phyloP scores from a whole-genome alignment of 352 stramenopile genomes.

The Globisporangium takayamanum region DNA sequence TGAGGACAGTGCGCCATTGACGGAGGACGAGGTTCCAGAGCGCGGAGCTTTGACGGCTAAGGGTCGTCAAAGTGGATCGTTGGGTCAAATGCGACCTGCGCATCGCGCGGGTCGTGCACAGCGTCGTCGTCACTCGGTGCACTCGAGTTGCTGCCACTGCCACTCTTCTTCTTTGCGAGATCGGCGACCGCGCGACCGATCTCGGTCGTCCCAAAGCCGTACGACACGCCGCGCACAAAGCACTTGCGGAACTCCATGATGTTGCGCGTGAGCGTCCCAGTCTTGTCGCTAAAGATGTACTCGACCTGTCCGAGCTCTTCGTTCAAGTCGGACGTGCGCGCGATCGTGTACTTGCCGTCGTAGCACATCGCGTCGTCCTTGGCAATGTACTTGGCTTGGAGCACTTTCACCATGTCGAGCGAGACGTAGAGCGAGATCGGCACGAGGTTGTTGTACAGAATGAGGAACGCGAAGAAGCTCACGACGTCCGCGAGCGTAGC shows the following conservation, averaged over 20 bases:
- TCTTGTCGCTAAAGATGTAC: conserved; percentile 99
- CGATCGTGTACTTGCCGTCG: conserved; percentile 75
- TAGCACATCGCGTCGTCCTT: conserved; percentile 77
- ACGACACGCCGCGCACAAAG: conserved; percentile 75
- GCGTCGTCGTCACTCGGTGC: conserved; percentile 7
- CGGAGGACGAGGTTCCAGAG: too few species aligned
- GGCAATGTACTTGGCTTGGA: conserved; percentile 68
- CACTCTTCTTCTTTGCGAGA: conserved; percentile 23
- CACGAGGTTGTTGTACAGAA: conserved; percentile 96
- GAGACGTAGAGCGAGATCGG: conserved; percentile 97
- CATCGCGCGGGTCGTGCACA: conserved; percentile 34
- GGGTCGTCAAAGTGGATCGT: conserved; percentile 70
- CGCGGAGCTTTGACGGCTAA: too few species aligned
- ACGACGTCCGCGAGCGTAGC: conserved; percentile 41
- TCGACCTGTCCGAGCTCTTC: conserved; percentile 93
- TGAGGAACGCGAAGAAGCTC: conserved; percentile 92
- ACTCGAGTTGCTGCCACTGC: neutral
- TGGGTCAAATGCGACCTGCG: conserved; percentile 53
- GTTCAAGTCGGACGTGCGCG: conserved; percentile 86
- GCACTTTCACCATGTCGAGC: conserved; percentile 91
- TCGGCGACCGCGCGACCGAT: conserved; percentile 55
- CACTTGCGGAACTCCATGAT: conserved; percentile 96
- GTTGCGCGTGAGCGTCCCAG: conserved; percentile 98
- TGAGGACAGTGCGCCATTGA: too few species aligned
- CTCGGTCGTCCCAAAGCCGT: conserved; percentile 78